phyloP scores from a whole-genome alignment of 1,284 basidiomycete species.

The Fereydounia khargensis region DNA sequence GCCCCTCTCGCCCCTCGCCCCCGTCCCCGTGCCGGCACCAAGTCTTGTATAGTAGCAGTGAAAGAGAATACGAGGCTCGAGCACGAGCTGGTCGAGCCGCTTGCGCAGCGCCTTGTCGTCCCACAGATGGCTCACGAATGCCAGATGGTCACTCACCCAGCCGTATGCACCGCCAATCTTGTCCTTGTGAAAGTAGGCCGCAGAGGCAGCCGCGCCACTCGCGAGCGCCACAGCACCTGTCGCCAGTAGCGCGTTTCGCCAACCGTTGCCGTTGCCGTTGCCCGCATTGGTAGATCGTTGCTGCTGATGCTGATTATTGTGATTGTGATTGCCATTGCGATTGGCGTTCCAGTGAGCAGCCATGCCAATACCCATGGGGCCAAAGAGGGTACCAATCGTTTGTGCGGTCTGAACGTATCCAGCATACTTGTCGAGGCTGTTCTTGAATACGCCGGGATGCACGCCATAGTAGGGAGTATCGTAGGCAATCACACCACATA shows the following conservation, averaged over 20 bases:
- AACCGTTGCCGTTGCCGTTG: conserved; percentile 8
- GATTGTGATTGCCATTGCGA: conserved; percentile 1
- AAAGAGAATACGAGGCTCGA: conserved; percentile 59
- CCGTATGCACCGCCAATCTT: conserved; percentile 53
- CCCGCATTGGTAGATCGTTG: conserved; percentile 12
- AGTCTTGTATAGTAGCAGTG: conserved; percentile 51
- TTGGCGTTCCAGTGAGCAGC: conserved; percentile 57
- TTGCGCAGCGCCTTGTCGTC: conserved; percentile 68
- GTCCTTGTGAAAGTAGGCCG: conserved; percentile 68
- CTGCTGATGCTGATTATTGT: not conserved
- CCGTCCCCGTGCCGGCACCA: too few species aligned
- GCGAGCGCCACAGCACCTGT: conserved; percentile 64
- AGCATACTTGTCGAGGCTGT: conserved; percentile 73
- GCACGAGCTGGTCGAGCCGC: conserved; percentile 58
- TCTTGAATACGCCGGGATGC: conserved; percentile 82
- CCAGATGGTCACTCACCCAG: conserved; percentile 84
- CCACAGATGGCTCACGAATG: conserved; percentile 85
- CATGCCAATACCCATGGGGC: conserved; percentile 61
- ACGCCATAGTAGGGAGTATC: conserved; percentile 70
- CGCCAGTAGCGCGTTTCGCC: conserved; percentile 60
- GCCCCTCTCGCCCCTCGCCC: too few species aligned
- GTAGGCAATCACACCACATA: conserved; percentile 77
- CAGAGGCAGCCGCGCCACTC: conserved; percentile 71
- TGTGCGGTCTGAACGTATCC: conserved; percentile 71
- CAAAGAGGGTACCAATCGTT: conserved; percentile 60